A percentile compares a stretch with the other conserved stretches of the same genome.
Evolutionary conservation across 1,284 basidiomycete species (phyloP).

Genomic region (Schizopora paradoxa): DNA sequence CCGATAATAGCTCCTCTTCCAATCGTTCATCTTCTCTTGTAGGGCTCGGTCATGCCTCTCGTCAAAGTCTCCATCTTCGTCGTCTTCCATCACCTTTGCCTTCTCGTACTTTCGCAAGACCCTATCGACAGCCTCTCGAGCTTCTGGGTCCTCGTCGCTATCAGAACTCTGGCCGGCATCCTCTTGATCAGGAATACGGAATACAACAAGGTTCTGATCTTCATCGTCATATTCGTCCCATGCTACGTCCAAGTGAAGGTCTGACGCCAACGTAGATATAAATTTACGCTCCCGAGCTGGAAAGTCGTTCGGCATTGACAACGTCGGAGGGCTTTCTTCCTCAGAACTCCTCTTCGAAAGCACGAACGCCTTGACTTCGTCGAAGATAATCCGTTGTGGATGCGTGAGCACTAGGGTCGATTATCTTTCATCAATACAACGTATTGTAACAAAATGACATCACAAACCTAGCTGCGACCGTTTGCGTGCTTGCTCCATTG

Average conservation of each 20-base stretch:
- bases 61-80: conserved; percentile 71
- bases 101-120: conserved; percentile 87
- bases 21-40: conserved; percentile 83
- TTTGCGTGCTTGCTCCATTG: conserved; percentile 47
- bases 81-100: conserved; percentile 68
- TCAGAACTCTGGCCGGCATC: conserved; percentile 21
- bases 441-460: conserved; percentile 31
- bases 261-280: conserved; percentile 66
- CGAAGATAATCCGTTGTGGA: conserved; percentile 72
- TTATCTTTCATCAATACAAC: neutral
- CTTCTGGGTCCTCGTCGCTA: conserved; percentile 50
- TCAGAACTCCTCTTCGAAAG: conserved; percentile 36
- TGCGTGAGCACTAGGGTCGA: conserved; percentile 55
- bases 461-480: conserved; percentile 48
- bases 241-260: conserved; percentile 67
- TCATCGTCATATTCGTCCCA: conserved; percentile 91
- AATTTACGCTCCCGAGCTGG: conserved; percentile 75
- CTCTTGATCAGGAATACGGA: conserved; percentile 43
- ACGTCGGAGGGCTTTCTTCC: conserved; percentile 32
- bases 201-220: conserved; percentile 69
- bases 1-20: conserved; percentile 90
- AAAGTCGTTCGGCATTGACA: conserved; percentile 73
- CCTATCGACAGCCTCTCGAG: conserved; percentile 67
- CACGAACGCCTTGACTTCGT: conserved; percentile 72
- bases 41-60: conserved; percentile 69